A percentile compares a stretch with the other conserved stretches of the same genome.
These are phyloP conservation scores for Sphagnum fallax DNA, from an alignment of 228 moss, liverwort and hornwort genomes.

Conservation along the genomic window DNA sequence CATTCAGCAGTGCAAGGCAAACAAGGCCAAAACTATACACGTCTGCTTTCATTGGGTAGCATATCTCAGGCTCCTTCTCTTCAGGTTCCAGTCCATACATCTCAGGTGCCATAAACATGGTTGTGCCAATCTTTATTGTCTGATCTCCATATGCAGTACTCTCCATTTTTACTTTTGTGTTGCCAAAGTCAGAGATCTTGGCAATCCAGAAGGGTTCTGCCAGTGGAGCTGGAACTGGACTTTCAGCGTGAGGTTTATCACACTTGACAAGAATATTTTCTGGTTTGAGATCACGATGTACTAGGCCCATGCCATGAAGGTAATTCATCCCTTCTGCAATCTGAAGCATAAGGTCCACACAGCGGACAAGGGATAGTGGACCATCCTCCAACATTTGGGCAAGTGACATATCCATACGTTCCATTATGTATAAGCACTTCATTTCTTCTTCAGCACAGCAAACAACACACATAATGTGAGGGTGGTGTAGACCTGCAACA, in stretches of 20 bases:
- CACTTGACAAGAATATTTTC: slow-evolving; percentile 7
- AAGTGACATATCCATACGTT: slow-evolving; percentile 10
- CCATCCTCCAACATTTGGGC: too few species aligned
- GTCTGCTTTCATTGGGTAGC: slow-evolving; percentile 4
- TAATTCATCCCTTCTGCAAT: slow-evolving; percentile 11
- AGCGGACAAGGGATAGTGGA: neutral
- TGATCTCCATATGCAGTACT: neutral
- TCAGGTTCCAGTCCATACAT: slow-evolving; percentile 7
- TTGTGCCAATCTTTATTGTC: slow-evolving; percentile 8
- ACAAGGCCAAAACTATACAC: slow-evolving; percentile 10
- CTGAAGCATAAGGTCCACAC: slow-evolving; percentile 12
- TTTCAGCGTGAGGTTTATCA: neutral
- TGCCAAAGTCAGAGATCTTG: slow-evolving; percentile 19
- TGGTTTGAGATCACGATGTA: slow-evolving; percentile 13
- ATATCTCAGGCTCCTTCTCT: neutral
- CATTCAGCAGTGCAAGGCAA: neutral
- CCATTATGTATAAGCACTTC: slow-evolving; percentile 12
- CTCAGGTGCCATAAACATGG: slow-evolving; percentile 1
- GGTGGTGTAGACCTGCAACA: slow-evolving; percentile 8
- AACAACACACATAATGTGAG: slow-evolving; percentile 7
- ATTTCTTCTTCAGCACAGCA: neutral
- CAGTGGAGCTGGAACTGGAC: too few species aligned
- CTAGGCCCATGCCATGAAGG: slow-evolving; percentile 6
- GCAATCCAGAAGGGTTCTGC: slow-evolving; percentile 6
- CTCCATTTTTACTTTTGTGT: slow-evolving; percentile 6